Percentiles rank a stretch among this genome's conserved stretches.
Evolutionary conservation across 805 yeast genomes (phyloP).

Genomic region (Starmerella geochares): DNA sequence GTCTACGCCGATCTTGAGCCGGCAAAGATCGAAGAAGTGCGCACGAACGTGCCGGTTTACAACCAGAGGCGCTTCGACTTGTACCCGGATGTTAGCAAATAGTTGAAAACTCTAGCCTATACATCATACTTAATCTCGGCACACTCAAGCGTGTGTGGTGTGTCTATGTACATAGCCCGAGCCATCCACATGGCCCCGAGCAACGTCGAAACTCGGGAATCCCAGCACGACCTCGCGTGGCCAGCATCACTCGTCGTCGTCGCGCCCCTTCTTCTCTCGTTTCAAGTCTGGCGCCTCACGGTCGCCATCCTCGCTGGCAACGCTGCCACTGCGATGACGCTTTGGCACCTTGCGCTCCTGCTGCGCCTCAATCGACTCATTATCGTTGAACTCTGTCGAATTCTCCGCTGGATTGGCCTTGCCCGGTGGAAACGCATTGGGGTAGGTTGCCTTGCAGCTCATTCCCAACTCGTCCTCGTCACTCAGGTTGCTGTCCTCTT

Average conservation of each 20-base stretch:
- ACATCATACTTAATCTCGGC: no score
- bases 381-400: slow-evolving; percentile 15
- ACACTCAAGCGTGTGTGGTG: no score
- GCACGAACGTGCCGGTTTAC: slow-evolving; percentile 60
- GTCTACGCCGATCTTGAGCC: slow-evolving; percentile 67
- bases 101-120: background rate
- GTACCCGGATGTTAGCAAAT: slow-evolving; percentile 37
- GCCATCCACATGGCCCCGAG: no score
- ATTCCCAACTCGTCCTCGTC: background rate
- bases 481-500: background rate
- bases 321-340: background rate
- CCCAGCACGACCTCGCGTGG: no score
- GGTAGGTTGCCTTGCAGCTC: slow-evolving; percentile 12
- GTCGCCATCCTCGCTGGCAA: background rate
- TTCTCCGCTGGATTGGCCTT: slow-evolving; percentile 15
- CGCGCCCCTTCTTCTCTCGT: background rate
- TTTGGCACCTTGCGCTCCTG: slow-evolving; percentile 15
- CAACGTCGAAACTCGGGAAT: no score
- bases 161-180: no score
- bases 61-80: slow-evolving; percentile 64
- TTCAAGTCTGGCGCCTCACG: background rate
- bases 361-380: slow-evolving; percentile 15
- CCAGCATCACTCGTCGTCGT: no score
- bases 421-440: slow-evolving; percentile 21
- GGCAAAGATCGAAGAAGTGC: slow-evolving; percentile 43